A percentile compares a stretch with the other conserved stretches of the same genome.
Conservation (phyloP, 1,284 basidiomycete species). For the Somion occarium region DNA sequence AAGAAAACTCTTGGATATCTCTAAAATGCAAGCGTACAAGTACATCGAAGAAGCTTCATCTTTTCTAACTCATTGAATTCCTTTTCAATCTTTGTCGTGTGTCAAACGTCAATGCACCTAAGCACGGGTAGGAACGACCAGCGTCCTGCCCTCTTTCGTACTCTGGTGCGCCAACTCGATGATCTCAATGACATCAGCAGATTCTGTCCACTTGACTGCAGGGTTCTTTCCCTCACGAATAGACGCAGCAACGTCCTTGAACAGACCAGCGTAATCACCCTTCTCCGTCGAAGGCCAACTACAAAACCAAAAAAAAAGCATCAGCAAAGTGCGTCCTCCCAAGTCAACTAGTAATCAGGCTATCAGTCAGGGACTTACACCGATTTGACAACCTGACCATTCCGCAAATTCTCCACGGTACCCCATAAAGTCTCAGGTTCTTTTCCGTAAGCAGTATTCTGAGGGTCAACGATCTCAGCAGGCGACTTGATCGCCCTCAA, state of each 20-base stretch:
- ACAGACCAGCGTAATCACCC: conserved; percentile 59
- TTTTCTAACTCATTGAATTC: too few species aligned
- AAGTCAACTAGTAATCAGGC: background rate
- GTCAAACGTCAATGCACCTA: too few species aligned
- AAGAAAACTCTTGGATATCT: too few species aligned
- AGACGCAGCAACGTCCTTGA: conserved; percentile 58
- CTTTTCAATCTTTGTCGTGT: too few species aligned
- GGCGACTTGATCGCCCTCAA: conserved; percentile 50
- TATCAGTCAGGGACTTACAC: conserved; percentile 33
- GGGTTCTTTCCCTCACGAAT: conserved; percentile 51
- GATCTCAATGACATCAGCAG: conserved; percentile 65
- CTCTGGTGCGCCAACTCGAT: conserved; percentile 68
- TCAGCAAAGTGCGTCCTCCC: background rate
- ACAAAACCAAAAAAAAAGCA: conserved; percentile 5
- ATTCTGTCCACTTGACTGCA: conserved; percentile 68
- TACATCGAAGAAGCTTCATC: too few species aligned
- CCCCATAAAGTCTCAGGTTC: conserved; percentile 63
- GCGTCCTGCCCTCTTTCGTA: conserved; percentile 50
- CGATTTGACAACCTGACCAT: conserved; percentile 43
- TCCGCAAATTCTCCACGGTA: conserved; percentile 48
- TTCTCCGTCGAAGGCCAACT: conserved; percentile 64
- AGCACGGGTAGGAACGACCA: conserved; percentile 31
- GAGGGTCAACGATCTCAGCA: conserved; percentile 35
- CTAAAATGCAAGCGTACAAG: too few species aligned
- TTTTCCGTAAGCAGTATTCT: conserved; percentile 26